Base-by-base conservation (phyloP, 306 rosid species). In the Sophora flavescens region DNA sequence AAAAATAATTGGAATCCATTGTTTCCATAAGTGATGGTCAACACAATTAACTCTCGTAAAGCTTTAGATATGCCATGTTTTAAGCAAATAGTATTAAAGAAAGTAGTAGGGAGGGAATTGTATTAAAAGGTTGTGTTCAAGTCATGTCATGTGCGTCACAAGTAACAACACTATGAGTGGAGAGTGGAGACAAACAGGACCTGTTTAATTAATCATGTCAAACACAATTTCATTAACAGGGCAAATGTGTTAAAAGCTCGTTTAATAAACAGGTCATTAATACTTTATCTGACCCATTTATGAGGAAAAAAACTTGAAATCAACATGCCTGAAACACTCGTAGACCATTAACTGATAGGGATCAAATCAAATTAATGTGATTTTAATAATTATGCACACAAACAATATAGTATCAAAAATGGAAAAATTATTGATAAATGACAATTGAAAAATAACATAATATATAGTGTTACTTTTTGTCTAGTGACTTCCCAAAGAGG, bases 401-500 rank as follows among this genome's bases (percentile, higher is more conserved):
- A 57, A 47, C 8, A 58, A 65, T 18, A 57, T 45, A 48, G 47
- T 33, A 56, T 54, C 44, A 76, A 81, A 28, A 70, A 70, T 68
- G 65, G 70, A 45, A 74, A 45, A 74, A 42, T 41, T 59, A 15
- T 41, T 56, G 62, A 45, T 51, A 62, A 76, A 50, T 22, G 68
- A 78, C 10, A 38, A 63, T 41, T 77, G 48, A 74, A 32, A 65
- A 56, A 63, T 17, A n/a, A 18, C 68, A n/a, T n/a, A 70, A 59
- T 13, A 81, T 6, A 61, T 5, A 48, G 62, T 42, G 15, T 73
- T 84, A 92, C 97, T 67, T 95, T 95, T 76, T 95, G 97, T 88
- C 91, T 89, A 56, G 91, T 82, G 78, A 95, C 87, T 84, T 92
- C 97, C 99, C 99, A 95, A 73, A 95, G 97, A 39, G 99, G 97